phyloP scores from a whole-genome alignment of 2,329 filamentous ascomycete genomes.

The Fusarium praegraminearum region DNA sequence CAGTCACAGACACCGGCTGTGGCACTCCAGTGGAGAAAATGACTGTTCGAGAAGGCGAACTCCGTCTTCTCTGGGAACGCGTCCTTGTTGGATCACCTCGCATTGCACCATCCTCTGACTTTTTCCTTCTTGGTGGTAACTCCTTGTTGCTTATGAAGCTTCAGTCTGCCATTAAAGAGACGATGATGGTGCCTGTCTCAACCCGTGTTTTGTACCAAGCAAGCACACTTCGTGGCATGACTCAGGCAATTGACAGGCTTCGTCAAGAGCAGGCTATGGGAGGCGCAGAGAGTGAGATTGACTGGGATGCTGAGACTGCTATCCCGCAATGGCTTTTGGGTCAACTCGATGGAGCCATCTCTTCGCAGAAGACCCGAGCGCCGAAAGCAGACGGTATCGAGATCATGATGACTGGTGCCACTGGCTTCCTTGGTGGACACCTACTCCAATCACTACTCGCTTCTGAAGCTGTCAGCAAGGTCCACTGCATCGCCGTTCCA shows the following conservation, averaged over 20 bases:
- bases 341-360: neutral
- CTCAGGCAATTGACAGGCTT: neutral
- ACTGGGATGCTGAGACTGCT: neutral
- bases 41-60: neutral
- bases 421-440: neutral
- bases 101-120: constrained; percentile 1
- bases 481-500: neutral
- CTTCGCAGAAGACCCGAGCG: neutral
- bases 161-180: constrained; percentile 8
- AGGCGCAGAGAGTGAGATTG: neutral
- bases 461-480: neutral
- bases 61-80: constrained; percentile 5
- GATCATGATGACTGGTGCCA: constrained; percentile 2
- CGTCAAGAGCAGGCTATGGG: neutral
- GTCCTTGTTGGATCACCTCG: neutral
- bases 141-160: constrained; percentile 10
- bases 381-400: neutral
- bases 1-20: neutral
- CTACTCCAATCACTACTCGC: neutral
- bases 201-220: neutral
- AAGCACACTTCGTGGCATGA: neutral
- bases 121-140: constrained; percentile 15
- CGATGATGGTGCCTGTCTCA: neutral
- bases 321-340: neutral
- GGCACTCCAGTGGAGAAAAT: neutral